A percentile compares a stretch with the other conserved stretches of the same genome.
These are phyloP conservation scores for Magnolia changhungtana DNA, from an alignment of 164 flowering plant genomes.

Conservation along the genomic window DNA sequence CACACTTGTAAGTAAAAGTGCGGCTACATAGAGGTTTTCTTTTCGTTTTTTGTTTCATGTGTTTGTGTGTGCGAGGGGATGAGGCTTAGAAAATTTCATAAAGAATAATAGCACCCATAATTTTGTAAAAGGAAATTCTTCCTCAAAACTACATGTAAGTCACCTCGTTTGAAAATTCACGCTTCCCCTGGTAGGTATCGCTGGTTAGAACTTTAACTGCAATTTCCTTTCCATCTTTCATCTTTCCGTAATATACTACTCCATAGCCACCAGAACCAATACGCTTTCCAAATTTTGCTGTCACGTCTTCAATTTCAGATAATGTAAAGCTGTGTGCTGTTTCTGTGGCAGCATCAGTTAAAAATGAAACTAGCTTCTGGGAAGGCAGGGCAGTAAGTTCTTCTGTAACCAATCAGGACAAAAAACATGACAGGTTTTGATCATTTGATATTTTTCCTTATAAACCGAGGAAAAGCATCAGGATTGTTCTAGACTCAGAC, in stretches of 20 bases:
- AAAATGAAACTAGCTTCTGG: constrained; percentile 45
- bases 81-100: background rate
- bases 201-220: constrained; percentile 88
- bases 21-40: background rate
- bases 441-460: background rate
- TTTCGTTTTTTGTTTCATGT: background rate
- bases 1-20: background rate
- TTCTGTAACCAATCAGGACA: constrained; percentile 27
- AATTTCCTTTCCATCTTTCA: constrained; percentile 85
- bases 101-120: background rate
- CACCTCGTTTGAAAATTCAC: constrained; percentile 95
- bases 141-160: background rate
- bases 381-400: constrained; percentile 32
- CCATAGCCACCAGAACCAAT: constrained; percentile 98
- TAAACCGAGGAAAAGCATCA: background rate
- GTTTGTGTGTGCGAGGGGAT: background rate
- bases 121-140: background rate
- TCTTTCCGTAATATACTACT: constrained; percentile 83
- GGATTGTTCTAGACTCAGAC: constrained; percentile 22
- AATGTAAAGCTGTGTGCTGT: constrained; percentile 76
- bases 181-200: constrained; percentile 85
- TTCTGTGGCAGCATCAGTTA: constrained; percentile 54
- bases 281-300: constrained; percentile 70
- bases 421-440: background rate
- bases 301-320: constrained; percentile 75